A percentile compares a stretch with the other conserved stretches of the same genome.
phyloP scores from a whole-genome alignment of 2,329 filamentous ascomycete genomes.

The Celoporthe dispersa region DNA sequence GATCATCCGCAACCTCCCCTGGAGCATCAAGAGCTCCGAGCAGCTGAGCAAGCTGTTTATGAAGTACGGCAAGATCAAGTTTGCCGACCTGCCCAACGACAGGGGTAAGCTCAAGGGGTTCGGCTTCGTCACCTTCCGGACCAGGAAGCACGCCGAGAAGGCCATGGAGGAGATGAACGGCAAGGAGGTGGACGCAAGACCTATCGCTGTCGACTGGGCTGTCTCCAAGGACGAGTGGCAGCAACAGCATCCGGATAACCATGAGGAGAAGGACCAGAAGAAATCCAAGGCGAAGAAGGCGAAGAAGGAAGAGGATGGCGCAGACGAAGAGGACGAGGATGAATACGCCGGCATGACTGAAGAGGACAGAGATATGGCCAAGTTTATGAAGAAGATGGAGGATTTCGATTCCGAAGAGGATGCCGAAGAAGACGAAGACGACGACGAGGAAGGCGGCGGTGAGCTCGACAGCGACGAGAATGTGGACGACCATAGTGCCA shows the following conservation, averaged over 20 bases:
- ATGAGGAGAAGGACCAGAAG: constrained; percentile 41
- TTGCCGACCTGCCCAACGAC: constrained; percentile 79
- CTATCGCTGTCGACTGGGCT: constrained; percentile 93
- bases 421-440: constrained; percentile 43
- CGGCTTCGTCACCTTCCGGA: constrained; percentile 87
- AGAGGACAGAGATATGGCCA: constrained; percentile 49
- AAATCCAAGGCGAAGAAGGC: constrained; percentile 37
- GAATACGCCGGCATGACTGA: constrained; percentile 42
- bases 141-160: constrained; percentile 87
- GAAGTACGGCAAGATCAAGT: constrained; percentile 90
- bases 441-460: constrained; percentile 41
- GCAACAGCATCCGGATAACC: constrained; percentile 55
- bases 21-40: constrained; percentile 88
- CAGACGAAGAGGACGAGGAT: constrained; percentile 38
- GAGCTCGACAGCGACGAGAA: constrained; percentile 48
- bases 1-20: constrained; percentile 92
- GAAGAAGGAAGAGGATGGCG: constrained; percentile 45
- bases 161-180: constrained; percentile 87
- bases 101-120: constrained; percentile 82
- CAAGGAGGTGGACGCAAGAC: constrained; percentile 84
- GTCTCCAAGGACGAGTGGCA: constrained; percentile 91
- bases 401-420: constrained; percentile 63
- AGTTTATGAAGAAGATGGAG: constrained; percentile 62
- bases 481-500: constrained; percentile 47
- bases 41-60: constrained; percentile 80